Evolutionary conservation across 1,139 yeast genomes (phyloP).

Genomic region (Yamadazyma trypodendri): DNA sequence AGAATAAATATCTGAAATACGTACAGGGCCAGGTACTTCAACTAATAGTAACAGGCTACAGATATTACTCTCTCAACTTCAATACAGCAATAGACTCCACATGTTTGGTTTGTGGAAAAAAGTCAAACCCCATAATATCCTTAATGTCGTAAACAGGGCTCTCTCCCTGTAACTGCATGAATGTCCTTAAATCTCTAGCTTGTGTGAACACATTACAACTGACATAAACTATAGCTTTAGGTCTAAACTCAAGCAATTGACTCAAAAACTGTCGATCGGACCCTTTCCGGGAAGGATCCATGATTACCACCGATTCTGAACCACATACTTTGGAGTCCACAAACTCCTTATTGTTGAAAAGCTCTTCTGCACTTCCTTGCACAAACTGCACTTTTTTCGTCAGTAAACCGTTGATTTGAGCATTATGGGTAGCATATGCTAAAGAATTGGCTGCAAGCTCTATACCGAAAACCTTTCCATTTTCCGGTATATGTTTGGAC

Average conservation of each 20-base stretch:
- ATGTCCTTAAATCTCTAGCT: conserved; percentile 40
- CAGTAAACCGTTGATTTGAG: conserved; percentile 35
- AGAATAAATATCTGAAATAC: too few species aligned
- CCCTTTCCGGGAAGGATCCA: conserved; percentile 50
- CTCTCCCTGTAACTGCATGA: conserved; percentile 23
- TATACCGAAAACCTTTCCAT: conserved; percentile 44
- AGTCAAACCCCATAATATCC: conserved; percentile 43
- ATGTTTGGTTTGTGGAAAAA: conserved; percentile 50
- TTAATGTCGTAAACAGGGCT: conserved; percentile 25
- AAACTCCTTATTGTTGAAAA: conserved; percentile 31
- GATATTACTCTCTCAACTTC: conserved; percentile 18
- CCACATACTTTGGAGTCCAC: conserved; percentile 26
- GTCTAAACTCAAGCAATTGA: conserved; percentile 38
- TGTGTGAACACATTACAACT: conserved; percentile 50
- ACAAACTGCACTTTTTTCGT: conserved; percentile 30
- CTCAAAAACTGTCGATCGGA: conserved; percentile 32
- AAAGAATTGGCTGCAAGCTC: conserved; percentile 36
- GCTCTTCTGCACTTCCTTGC: conserved; percentile 37
- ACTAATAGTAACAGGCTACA: too few species aligned
- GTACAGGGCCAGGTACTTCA: too few species aligned
- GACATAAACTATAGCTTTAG: conserved; percentile 38
- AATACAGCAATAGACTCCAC: conserved; percentile 45
- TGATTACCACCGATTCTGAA: conserved; percentile 35
- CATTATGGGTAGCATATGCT: conserved; percentile 39
- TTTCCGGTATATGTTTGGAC: conserved; percentile 25